These are phyloP conservation scores for Phytophthora cryptogea DNA, from an alignment of 352 stramenopile genomes.

Conservation along the genomic window DNA sequence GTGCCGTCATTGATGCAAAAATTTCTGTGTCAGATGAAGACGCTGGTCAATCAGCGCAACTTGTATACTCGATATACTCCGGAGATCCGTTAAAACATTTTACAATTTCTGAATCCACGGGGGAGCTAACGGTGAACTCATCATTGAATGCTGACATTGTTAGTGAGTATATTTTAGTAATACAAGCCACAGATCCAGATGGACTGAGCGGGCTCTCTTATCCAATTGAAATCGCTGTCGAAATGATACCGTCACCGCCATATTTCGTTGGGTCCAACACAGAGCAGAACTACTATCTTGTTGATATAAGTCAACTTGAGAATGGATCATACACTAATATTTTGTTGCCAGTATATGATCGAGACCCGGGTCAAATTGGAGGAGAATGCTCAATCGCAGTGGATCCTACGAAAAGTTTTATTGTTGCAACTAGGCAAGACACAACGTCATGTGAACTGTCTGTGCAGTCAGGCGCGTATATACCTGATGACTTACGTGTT, in stretches of 20 bases:
- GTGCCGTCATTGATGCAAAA: conserved; percentile 23
- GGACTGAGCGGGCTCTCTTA: conserved; percentile 43
- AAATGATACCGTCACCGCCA: conserved; percentile 46
- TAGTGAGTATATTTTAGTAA: conserved; percentile 38
- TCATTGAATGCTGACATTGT: conserved; percentile 43
- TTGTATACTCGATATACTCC: conserved; percentile 52
- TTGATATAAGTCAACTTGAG: conserved; percentile 52
- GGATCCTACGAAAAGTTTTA: conserved; percentile 36
- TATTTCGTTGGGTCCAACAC: conserved; percentile 48
- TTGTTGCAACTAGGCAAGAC: conserved; percentile 26
- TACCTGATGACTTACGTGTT: conserved; percentile 20
- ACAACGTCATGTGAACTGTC: conserved; percentile 24
- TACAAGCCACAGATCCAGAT: conserved; percentile 49
- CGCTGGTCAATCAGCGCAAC: conserved; percentile 36
- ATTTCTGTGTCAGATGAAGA: conserved; percentile 56
- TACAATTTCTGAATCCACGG: conserved; percentile 40
- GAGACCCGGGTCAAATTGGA: conserved; percentile 48
- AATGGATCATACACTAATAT: conserved; percentile 52
- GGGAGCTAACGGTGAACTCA: conserved; percentile 34
- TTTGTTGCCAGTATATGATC: conserved; percentile 45
- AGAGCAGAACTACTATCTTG: conserved; percentile 33
- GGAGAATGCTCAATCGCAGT: conserved; percentile 46
- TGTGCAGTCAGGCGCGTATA: conserved; percentile 15
- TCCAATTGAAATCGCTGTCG: conserved; percentile 43
- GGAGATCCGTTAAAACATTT: conserved; percentile 54